phyloP scores from a whole-genome alignment of 2,329 filamentous ascomycete genomes.

The Epichloe hybrida region DNA sequence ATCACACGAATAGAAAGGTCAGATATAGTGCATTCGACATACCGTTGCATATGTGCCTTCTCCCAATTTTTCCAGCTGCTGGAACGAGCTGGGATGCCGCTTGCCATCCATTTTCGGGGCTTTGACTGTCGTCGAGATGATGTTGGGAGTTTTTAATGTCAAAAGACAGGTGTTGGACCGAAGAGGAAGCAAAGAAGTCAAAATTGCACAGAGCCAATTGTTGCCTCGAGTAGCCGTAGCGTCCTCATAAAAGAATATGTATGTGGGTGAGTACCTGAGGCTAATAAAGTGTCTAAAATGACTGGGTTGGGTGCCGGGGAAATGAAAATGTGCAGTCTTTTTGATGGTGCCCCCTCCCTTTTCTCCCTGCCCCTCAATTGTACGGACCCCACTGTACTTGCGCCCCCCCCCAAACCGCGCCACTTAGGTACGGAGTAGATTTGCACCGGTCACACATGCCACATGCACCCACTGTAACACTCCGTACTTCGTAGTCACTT shows the following conservation, averaged over 20 bases:
- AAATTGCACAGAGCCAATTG: not conserved
- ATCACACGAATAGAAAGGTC: not conserved
- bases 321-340: too few relatives aligned
- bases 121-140: not conserved
- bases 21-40: not conserved
- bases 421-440: too few relatives aligned
- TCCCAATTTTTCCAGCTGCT: conserved; percentile 97
- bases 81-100: conserved; percentile 89
- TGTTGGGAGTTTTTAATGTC: not conserved
- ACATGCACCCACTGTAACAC: too few relatives aligned
- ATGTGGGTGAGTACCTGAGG: not conserved
- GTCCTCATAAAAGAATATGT: not conserved
- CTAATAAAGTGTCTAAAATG: too few relatives aligned
- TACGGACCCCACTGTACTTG: too few relatives aligned
- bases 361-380: too few relatives aligned
- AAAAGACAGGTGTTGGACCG: not conserved
- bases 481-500: too few relatives aligned
- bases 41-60: conserved; percentile 98
- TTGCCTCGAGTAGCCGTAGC: not conserved
- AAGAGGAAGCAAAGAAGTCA: too few relatives aligned
- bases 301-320: too few relatives aligned
- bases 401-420: too few relatives aligned
- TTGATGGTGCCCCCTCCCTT: too few relatives aligned
- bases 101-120: conserved; percentile 66
- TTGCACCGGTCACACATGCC: too few relatives aligned